Percentiles rank a stretch among this genome's conserved stretches.
Evolutionary conservation across 2,329 filamentous ascomycete genomes (phyloP).

Genomic region (Fusarium longipes): DNA sequence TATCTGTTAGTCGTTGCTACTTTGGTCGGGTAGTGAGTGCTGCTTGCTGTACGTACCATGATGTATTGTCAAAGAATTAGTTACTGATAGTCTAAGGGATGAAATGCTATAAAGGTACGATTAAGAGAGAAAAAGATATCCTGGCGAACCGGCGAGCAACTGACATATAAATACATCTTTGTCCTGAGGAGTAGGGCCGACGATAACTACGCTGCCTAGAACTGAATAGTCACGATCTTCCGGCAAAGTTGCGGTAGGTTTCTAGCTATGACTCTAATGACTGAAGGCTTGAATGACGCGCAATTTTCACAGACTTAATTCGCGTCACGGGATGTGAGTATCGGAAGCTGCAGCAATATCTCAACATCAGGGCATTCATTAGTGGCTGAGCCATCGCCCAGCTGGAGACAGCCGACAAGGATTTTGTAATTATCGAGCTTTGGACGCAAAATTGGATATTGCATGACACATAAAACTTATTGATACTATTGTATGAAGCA

Average conservation of each 20-base stretch:
- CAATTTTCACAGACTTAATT: background rate
- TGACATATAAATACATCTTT: slow-evolving; percentile 23
- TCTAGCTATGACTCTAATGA: background rate
- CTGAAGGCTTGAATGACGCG: background rate
- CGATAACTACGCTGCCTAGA: slow-evolving; percentile 21
- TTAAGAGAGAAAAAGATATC: background rate
- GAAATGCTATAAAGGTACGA: too few species aligned
- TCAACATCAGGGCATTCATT: too few species aligned
- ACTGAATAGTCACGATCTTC: slow-evolving; percentile 11
- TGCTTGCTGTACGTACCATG: slow-evolving; percentile 39
- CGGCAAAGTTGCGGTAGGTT: slow-evolving; percentile 2
- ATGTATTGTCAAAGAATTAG: slow-evolving; percentile 33
- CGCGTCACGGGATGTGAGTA: too few species aligned
- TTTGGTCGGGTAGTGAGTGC: background rate
- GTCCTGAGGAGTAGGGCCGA: slow-evolving; percentile 22
- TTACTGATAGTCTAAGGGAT: too few species aligned
- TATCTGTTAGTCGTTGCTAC: background rate
- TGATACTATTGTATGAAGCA: too few species aligned
- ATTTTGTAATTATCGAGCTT: slow-evolving; percentile 4
- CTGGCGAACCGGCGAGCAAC: background rate
- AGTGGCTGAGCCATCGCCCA: slow-evolving; percentile 39
- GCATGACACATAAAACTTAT: too few species aligned
- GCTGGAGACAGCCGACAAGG: slow-evolving; percentile 15
- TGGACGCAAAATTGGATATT: background rate
- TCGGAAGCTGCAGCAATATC: too few species aligned